Evolutionary conservation across 2,329 filamentous ascomycete genomes (phyloP).

Genomic region (Microdochium trichocladiopsis): DNA sequence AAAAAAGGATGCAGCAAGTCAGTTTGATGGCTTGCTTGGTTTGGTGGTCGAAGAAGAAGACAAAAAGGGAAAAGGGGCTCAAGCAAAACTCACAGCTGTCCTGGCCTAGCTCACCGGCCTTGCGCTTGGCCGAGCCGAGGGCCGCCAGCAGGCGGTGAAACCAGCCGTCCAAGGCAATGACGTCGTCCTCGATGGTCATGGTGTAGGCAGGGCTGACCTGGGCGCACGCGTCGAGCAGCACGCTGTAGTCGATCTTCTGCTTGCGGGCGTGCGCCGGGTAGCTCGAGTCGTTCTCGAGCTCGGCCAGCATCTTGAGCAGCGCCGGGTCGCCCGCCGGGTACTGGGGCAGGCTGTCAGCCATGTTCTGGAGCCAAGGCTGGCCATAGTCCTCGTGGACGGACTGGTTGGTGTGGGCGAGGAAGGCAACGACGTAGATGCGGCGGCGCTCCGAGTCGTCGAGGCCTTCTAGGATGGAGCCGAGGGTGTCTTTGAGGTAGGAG

Average conservation of each 20-base stretch:
- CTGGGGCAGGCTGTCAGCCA: slow-evolving; percentile 12
- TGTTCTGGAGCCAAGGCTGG: slow-evolving; percentile 11
- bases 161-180: slow-evolving; percentile 18
- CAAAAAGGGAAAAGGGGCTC: not conserved
- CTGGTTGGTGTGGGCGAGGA: slow-evolving; percentile 15
- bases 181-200: slow-evolving; percentile 18
- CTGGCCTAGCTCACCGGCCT: slow-evolving; percentile 10
- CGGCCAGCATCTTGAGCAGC: not conserved
- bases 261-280: slow-evolving; percentile 6
- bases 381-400: slow-evolving; percentile 8
- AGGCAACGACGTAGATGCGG: slow-evolving; percentile 12
- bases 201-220: slow-evolving; percentile 11
- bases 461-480: slow-evolving; percentile 13
- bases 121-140: slow-evolving; percentile 6
- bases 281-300: slow-evolving; percentile 5
- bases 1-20: too few species aligned
- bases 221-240: slow-evolving; percentile 14
- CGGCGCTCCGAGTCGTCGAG: slow-evolving; percentile 10
- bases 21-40: too few species aligned
- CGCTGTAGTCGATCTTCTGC: slow-evolving; percentile 14
- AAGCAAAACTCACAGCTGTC: slow-evolving; percentile 8
- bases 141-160: slow-evolving; percentile 10
- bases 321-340: slow-evolving; percentile 4
- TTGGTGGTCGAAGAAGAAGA: too few species aligned
- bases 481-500: slow-evolving; percentile 14